Base-by-base conservation (phyloP, 1,284 basidiomycete genomes). In the Cutaneotrichosporon cyanovorans region DNA sequence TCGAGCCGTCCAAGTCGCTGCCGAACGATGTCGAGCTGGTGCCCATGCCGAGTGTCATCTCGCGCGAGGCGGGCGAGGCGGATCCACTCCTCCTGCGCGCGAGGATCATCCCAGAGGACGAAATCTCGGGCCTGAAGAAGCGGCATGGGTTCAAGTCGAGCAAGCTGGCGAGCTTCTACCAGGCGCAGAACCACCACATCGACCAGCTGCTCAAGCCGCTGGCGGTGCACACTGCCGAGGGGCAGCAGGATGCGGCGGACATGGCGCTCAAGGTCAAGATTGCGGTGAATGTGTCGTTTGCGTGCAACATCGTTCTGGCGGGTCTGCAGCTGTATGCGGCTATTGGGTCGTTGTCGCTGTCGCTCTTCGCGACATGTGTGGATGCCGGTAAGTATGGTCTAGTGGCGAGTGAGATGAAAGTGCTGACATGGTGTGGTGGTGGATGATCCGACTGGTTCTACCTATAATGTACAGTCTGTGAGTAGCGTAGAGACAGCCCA, bases 101-200 rank as follows among this genome's bases (percentile, higher is more conserved):
- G 7, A 68, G 64, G 37, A 58, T 75, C 37, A 61, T 74, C 32
- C 61, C 58, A 28, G 71, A 73, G 31, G 61, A 62, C 21, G 64
- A 70, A 41, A 50, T 75, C 44, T 52, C 62, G 31, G 56, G 60
- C 37, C 42, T 74, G 37, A 53, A 56, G 4, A 22, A 25, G 7
- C 37, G 41, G 23, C 37, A 36, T 8, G 25, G 36, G 5, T 48
- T 46, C 31, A 61, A 56, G 34, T 62, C 59, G 23, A 60, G 60
- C 46, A 71, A 73, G 48, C 58, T 72, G 18, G 66, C 69, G 10
- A 56, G 73, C 23, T 93, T 85, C 65, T 89, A 96, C 58, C 71
- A 78, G 42, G 79, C 74, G 40, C 92, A 97, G 70, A 97, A 97
- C 75, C 75, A 80, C 79, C 83, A 93, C 55, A 96, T 97, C 55